These are phyloP conservation scores for Arthrobotrys musiformis DNA, from an alignment of 2,329 filamentous ascomycete genomes.

Conservation along the genomic window DNA sequence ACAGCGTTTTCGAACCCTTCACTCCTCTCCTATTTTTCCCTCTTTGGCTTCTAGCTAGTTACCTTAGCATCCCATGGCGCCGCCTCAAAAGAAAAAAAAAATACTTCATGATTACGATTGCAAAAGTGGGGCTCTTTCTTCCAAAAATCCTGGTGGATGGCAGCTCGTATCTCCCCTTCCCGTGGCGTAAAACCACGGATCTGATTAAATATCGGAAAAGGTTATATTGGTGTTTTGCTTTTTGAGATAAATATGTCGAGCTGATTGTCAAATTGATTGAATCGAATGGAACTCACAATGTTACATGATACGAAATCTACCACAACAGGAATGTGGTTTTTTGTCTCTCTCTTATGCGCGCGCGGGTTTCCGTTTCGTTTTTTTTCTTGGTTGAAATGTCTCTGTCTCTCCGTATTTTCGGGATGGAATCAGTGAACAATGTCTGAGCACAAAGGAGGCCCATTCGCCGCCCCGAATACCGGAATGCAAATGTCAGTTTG, in stretches of 20 bases:
- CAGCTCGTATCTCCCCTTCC: background rate
- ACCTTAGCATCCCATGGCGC: background rate
- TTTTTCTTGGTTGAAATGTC: background rate
- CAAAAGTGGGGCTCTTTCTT: background rate
- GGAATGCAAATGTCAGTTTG: background rate
- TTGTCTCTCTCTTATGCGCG: background rate
- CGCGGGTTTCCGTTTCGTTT: background rate
- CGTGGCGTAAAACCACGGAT: conserved; percentile 11
- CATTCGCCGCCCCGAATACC: conserved; percentile 1
- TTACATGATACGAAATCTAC: background rate
- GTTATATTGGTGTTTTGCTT: conserved; percentile 12
- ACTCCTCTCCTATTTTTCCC: background rate
- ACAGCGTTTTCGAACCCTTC: too few relatives aligned
- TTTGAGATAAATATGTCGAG: background rate
- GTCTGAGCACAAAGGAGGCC: background rate
- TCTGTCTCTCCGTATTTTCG: conserved; percentile 5
- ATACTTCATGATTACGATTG: conserved; percentile 1
- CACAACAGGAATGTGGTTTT: background rate
- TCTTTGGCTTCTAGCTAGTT: background rate
- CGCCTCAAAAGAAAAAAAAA: background rate
- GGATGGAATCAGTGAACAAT: background rate
- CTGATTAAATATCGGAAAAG: background rate
- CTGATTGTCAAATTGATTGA: too few relatives aligned
- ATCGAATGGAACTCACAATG: too few relatives aligned
- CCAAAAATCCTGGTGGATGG: background rate